These are phyloP conservation scores for Kwoniella pini DNA, from an alignment of 768 basidiomycete species.

Conservation along the genomic window DNA sequence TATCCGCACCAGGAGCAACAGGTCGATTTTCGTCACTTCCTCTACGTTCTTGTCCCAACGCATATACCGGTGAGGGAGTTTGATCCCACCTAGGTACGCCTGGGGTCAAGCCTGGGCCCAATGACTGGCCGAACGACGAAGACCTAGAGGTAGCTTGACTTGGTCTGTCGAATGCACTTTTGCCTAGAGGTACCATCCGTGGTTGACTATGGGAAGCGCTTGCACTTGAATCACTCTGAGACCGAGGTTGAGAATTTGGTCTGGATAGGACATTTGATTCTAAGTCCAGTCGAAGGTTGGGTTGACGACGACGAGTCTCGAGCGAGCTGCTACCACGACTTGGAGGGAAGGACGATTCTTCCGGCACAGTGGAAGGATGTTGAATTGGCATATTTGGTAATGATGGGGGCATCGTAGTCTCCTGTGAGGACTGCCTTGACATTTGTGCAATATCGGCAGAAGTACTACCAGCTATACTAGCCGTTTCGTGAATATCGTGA, in stretches of 20 bases:
- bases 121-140: constrained; percentile 35
- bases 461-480: constrained; percentile 26
- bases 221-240: constrained; percentile 16
- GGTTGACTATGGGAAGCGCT: constrained; percentile 13
- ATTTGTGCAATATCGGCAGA: constrained; percentile 35
- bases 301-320: constrained; percentile 51
- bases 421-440: constrained; percentile 21
- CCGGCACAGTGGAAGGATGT: constrained; percentile 32
- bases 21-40: constrained; percentile 27
- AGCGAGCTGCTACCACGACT: constrained; percentile 34
- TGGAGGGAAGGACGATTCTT: constrained; percentile 24
- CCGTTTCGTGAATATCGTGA: constrained; percentile 8
- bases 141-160: constrained; percentile 34
- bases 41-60: constrained; percentile 28
- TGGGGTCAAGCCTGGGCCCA: constrained; percentile 45
- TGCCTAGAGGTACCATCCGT: constrained; percentile 18
- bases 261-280: constrained; percentile 36
- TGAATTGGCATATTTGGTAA: constrained; percentile 19
- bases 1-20: constrained; percentile 37
- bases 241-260: constrained; percentile 9
- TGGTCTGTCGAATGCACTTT: constrained; percentile 16
- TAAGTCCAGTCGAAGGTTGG: constrained; percentile 49
- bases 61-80: constrained; percentile 51
- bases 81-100: constrained; percentile 49
- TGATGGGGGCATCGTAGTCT: constrained; percentile 23